These are phyloP conservation scores for Biscogniauxia marginata DNA, from an alignment of 2,329 filamentous ascomycete species.

Conservation along the genomic window DNA sequence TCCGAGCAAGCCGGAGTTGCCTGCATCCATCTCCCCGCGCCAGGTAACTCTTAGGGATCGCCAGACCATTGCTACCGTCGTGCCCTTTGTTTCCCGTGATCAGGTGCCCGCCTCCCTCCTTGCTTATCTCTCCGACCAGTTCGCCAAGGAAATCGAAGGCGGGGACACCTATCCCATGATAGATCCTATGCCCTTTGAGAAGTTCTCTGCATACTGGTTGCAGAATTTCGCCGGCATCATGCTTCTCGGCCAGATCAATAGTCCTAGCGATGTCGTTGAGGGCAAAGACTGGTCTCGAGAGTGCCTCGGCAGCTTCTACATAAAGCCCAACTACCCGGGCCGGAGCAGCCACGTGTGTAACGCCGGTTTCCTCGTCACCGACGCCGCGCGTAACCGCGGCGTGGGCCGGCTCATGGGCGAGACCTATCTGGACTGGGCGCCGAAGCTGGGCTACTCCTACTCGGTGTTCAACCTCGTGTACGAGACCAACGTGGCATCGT, in stretches of 20 bases:
- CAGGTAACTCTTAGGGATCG: slow-evolving; percentile 82
- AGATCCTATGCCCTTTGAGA: slow-evolving; percentile 69
- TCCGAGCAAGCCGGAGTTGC: slow-evolving; percentile 60
- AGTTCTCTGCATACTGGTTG: slow-evolving; percentile 85
- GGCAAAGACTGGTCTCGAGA: slow-evolving; percentile 73
- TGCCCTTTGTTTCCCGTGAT: slow-evolving; percentile 75
- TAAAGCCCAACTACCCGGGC: slow-evolving; percentile 91
- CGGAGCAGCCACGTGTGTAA: slow-evolving; percentile 91
- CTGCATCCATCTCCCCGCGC: slow-evolving; percentile 66
- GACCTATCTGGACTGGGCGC: slow-evolving; percentile 74
- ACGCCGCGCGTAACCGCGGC: slow-evolving; percentile 69
- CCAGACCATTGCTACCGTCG: slow-evolving; percentile 77
- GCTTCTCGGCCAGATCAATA: slow-evolving; percentile 73
- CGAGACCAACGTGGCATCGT: slow-evolving; percentile 88
- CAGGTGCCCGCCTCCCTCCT: slow-evolving; percentile 76
- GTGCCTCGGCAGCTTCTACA: slow-evolving; percentile 88
- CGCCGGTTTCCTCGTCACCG: slow-evolving; percentile 74
- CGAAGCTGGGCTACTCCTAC: slow-evolving; percentile 82
- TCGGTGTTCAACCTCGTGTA: slow-evolving; percentile 94
- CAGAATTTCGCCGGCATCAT: slow-evolving; percentile 87
- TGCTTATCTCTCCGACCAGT: slow-evolving; percentile 75
- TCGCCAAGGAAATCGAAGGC: slow-evolving; percentile 88
- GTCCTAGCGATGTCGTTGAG: slow-evolving; percentile 56
- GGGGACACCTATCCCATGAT: slow-evolving; percentile 92
- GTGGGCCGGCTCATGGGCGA: slow-evolving; percentile 76